Evolutionary conservation across 202 grass and related monocot species (phyloP), one percentile per base, ranked within the genome.

Genomic region (Digitaria exilis): DNA sequence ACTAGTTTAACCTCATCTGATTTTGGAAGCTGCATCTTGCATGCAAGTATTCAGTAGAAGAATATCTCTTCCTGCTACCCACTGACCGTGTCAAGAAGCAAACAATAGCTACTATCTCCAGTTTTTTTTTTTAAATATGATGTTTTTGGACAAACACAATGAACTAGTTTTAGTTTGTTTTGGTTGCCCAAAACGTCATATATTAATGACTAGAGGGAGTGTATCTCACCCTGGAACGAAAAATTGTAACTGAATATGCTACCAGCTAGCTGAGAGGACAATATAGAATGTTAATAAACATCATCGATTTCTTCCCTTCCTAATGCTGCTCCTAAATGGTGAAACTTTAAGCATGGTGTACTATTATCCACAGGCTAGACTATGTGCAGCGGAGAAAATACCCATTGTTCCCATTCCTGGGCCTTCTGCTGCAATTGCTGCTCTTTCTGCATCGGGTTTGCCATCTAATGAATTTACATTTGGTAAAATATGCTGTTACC

Each of bases 401-500:
- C 51, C 75, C 79, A 91, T 94, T 75, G 87, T 90, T 80, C 96
- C 96, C 52, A 82, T 99, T 89, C 93, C 96, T 65, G 93, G 96
- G 29, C 91, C 96, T 30, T 94, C 91, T 59, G 93, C 96, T 58
- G 70, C 84, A 75, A 66, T 94, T 34, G 79, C 93, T 86, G 91
- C 93, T 86, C 87, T 99, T 94, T 96, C 93, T 65, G 93, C 85
- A 35, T 99, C 93, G 76, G 91, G 96, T 55, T 78, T 96, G 75
- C 82, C 93, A 62, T 89, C 91, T 69, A 84, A 94, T 77, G 96
- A 96, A 87, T 99, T 96, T 61, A 96, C 89, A 85, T 96, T 98
- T 92, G 96, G 96, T 98, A 90, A 83, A 61, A 44, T 29, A 60
- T 25, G 31, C 31, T 73, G 28, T 45, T 41, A 28, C 3, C n/a